phyloP scores from a whole-genome alignment of 1,284 basidiomycete species.

The Trichosporon faecale region DNA sequence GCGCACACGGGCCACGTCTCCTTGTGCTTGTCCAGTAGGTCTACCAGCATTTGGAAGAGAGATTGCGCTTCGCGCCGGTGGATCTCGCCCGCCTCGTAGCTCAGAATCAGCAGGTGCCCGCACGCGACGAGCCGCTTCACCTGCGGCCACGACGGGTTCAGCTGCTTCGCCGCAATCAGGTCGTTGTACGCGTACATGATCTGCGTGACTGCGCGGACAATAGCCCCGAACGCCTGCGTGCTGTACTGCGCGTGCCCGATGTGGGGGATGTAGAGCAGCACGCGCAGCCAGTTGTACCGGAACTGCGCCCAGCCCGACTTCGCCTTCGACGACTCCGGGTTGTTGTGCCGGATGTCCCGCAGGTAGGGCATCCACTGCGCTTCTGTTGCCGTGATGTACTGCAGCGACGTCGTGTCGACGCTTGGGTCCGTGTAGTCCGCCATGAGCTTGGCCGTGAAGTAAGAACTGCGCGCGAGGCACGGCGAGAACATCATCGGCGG shows the following conservation, averaged over 20 bases:
- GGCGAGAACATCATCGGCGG: slow-evolving; percentile 19
- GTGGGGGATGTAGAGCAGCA: slow-evolving; percentile 29
- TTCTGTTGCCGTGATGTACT: slow-evolving; percentile 26
- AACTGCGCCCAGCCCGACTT: slow-evolving; percentile 28
- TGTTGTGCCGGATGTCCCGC: slow-evolving; percentile 21
- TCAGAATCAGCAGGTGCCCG: slow-evolving; percentile 30
- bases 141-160: slow-evolving; percentile 32
- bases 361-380: slow-evolving; percentile 25
- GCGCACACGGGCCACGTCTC: slow-evolving; percentile 18
- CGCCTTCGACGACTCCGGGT: slow-evolving; percentile 11
- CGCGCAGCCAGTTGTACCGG: slow-evolving; percentile 32
- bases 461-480: slow-evolving; percentile 19
- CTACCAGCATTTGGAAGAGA: slow-evolving; percentile 24
- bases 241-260: slow-evolving; percentile 14
- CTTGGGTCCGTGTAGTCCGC: slow-evolving; percentile 26
- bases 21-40: slow-evolving; percentile 21
- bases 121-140: slow-evolving; percentile 24
- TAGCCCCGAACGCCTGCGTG: slow-evolving; percentile 18
- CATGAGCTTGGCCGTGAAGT: slow-evolving; percentile 23
- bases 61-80: slow-evolving; percentile 21
- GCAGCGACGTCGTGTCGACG: slow-evolving; percentile 26
- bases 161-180: slow-evolving; percentile 19
- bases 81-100: slow-evolving; percentile 25
- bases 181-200: slow-evolving; percentile 29
- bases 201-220: slow-evolving; percentile 26